phyloP scores from a whole-genome alignment of 2,329 filamentous ascomycete genomes.

The Ceratocystis lukuohia region DNA sequence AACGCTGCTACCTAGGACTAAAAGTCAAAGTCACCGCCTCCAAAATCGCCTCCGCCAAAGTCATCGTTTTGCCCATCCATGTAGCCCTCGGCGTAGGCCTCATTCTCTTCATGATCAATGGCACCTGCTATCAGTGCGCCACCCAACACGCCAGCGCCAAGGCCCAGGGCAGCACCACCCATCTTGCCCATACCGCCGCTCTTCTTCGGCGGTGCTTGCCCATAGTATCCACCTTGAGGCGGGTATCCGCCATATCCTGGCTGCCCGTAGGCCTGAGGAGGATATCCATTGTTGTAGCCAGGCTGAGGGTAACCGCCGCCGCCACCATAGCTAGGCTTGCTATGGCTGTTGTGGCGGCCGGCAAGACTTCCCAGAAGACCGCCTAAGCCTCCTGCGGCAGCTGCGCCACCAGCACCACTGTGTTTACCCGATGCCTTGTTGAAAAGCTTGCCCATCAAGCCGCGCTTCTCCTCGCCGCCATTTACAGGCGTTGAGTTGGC shows the following conservation, averaged over 20 bases:
- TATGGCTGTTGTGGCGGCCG: conserved; percentile 10
- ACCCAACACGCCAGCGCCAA: conserved; percentile 69
- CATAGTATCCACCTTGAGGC: conserved; percentile 28
- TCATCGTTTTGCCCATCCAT: conserved; percentile 25
- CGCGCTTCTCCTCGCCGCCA: conserved; percentile 29
- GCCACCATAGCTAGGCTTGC: conserved; percentile 20
- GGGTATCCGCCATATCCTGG: conserved; percentile 27
- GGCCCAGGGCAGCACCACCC: conserved; percentile 62
- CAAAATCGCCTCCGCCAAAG: conserved; percentile 25
- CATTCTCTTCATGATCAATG: conserved; percentile 47
- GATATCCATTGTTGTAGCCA: conserved; percentile 21
- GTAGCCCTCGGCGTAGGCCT: conserved; percentile 39
- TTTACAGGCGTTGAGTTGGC: conserved; percentile 16
- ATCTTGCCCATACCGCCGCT: conserved; percentile 38
- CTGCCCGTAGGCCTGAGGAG: conserved; percentile 26
- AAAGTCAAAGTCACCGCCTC: conserved; percentile 28
- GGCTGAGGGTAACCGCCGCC: conserved; percentile 27
- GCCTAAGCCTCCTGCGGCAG: conserved; percentile 22
- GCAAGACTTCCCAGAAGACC: conserved; percentile 11
- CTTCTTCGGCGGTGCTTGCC: conserved; percentile 31
- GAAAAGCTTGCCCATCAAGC: conserved; percentile 41
- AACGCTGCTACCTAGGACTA: conserved; percentile 21
- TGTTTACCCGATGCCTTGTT: conserved; percentile 33
- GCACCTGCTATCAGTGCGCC: conserved; percentile 59
- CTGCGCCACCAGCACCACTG: conserved; percentile 24